Evolutionary conservation across 2,329 filamentous ascomycete species (phyloP).

Genomic region (Verticillium albo-atrum): DNA sequence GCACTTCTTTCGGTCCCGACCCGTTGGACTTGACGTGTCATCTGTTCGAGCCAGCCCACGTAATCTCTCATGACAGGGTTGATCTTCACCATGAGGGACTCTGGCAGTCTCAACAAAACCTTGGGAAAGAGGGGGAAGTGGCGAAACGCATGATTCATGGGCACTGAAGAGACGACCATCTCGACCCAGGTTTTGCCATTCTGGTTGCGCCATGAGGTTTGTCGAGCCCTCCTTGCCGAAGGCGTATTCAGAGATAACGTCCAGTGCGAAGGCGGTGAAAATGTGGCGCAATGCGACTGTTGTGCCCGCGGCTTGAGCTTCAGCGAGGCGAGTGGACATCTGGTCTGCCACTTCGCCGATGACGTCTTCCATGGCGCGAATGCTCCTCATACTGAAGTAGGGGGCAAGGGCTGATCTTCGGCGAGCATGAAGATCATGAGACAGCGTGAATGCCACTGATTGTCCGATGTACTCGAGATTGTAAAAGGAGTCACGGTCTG

Average conservation of each 20-base stretch:
- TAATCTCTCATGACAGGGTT: neutral
- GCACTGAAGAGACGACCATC: neutral
- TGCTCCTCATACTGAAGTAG: constrained; percentile 25
- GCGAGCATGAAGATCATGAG: constrained; percentile 25
- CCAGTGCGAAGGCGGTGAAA: constrained; percentile 11
- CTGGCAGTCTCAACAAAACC: constrained; percentile 14
- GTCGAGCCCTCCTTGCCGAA: constrained; percentile 9
- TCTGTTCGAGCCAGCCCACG: neutral
- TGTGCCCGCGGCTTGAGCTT: constrained; percentile 9
- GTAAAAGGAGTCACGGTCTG: constrained; percentile 1
- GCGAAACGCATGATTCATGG: neutral
- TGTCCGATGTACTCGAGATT: constrained; percentile 1
- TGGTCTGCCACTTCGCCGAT: constrained; percentile 5
- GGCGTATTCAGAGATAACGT: constrained; percentile 15
- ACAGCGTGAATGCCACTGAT: constrained; percentile 21
- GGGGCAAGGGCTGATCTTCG: constrained; percentile 28
- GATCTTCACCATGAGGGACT: neutral
- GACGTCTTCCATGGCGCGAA: constrained; percentile 3
- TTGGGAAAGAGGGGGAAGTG: constrained; percentile 28
- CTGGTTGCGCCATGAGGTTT: neutral
- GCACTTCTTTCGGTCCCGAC: neutral
- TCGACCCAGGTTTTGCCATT: neutral
- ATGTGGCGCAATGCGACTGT: neutral
- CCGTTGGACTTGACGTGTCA: neutral
- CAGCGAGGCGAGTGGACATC: neutral